phyloP scores from a whole-genome alignment of 345 rosid genomes.

The Corchorus olitorius region DNA sequence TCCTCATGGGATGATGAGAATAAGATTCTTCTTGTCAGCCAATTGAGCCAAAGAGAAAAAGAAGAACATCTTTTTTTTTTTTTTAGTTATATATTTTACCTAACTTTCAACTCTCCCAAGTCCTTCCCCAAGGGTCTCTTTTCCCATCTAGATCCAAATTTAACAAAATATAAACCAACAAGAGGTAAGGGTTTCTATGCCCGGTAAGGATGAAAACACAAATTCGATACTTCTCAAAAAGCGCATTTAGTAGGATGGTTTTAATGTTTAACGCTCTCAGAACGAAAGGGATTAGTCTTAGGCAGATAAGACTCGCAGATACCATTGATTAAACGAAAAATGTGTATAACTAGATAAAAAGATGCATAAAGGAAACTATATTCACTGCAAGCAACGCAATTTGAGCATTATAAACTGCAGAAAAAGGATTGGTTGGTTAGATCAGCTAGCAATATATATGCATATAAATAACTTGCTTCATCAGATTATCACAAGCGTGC shows the following conservation, averaged over 20 bases:
- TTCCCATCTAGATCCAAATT: background rate
- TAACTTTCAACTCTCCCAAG: background rate
- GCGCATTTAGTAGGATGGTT: too few species aligned
- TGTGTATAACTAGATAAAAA: background rate
- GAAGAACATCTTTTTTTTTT: background rate
- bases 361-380: background rate
- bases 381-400: background rate
- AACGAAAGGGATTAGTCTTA: too few species aligned
- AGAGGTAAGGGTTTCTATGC: too few species aligned
- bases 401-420: background rate
- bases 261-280: too few species aligned
- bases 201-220: too few species aligned
- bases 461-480: background rate
- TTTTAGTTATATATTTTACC: background rate
- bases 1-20: constrained; percentile 35
- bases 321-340: too few species aligned
- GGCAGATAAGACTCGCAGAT: too few species aligned
- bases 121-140: background rate
- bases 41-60: constrained; percentile 17
- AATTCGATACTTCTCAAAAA: too few species aligned
- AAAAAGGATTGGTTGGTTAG: constrained; percentile 2
- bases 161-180: background rate
- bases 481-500: constrained; percentile 12
- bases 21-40: constrained; percentile 45
- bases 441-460: background rate